These are phyloP conservation scores for Brassica incana DNA, from an alignment of 345 rosid genomes.

Conservation along the genomic window DNA sequence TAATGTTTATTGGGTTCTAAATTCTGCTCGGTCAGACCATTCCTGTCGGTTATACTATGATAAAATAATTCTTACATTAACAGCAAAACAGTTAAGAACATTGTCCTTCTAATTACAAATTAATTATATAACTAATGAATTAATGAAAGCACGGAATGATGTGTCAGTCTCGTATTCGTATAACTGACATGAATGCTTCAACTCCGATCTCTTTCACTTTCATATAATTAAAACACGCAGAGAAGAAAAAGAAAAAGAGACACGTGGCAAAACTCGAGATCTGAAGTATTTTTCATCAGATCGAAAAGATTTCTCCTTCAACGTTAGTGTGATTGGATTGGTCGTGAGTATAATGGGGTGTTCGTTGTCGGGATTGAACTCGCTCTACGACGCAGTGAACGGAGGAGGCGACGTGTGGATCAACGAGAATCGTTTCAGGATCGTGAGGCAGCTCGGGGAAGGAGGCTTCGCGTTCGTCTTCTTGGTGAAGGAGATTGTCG, in stretches of 20 bases:
- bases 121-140: no score
- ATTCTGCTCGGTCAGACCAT: neutral
- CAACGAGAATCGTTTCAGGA: conserved; percentile 90
- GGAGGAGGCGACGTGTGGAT: conserved; percentile 99
- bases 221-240: neutral
- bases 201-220: neutral
- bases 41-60: neutral
- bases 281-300: neutral
- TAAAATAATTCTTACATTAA: neutral
- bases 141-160: neutral
- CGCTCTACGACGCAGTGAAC: conserved; percentile 85
- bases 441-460: conserved; percentile 92
- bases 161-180: neutral
- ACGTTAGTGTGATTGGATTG: neutral
- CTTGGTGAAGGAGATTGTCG: conserved; percentile 71
- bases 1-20: neutral
- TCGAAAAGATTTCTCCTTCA: neutral
- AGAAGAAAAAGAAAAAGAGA: conserved; percentile 16
- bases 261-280: neutral
- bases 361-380: conserved; percentile 86
- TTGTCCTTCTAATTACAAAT: neutral
- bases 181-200: neutral
- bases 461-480: conserved; percentile 94
- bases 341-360: conserved; percentile 50
- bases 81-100: neutral